Evolutionary conservation across 768 basidiomycete species (phyloP).

Genomic region (Phylloporus sp.): DNA sequence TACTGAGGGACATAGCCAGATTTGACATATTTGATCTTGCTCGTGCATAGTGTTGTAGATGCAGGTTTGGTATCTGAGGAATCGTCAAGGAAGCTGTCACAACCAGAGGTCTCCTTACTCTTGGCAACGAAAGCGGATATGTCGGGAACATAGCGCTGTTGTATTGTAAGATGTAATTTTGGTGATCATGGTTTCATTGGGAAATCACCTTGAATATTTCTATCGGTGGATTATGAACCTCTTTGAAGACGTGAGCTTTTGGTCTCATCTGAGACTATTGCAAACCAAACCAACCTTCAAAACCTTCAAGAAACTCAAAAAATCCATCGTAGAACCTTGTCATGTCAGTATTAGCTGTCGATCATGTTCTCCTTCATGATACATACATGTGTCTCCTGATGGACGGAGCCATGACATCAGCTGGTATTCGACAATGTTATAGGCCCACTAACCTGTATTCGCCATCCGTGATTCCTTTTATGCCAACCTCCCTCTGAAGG

Average conservation of each 20-base stretch:
- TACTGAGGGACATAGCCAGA: conserved; percentile 66
- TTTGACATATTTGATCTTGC: conserved; percentile 59
- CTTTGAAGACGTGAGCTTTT: conserved; percentile 12
- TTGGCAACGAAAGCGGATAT: conserved; percentile 18
- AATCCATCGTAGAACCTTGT: conserved; percentile 29
- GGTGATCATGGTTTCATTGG: neutral
- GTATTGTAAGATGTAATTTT: neutral
- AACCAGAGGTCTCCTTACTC: conserved; percentile 7
- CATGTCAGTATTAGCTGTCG: neutral
- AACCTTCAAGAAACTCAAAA: conserved; percentile 25
- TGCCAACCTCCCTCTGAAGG: conserved; percentile 39
- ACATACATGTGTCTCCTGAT: conserved; percentile 26
- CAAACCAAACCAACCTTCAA: conserved; percentile 16
- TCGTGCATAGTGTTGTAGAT: conserved; percentile 34
- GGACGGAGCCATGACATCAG: neutral
- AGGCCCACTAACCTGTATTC: conserved; percentile 34
- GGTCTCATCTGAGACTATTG: neutral
- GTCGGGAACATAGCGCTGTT: conserved; percentile 27
- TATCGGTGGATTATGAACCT: conserved; percentile 21
- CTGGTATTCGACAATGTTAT: neutral
- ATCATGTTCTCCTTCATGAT: neutral
- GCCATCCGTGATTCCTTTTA: conserved; percentile 42
- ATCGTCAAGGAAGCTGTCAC: neutral
- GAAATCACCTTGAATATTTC: conserved; percentile 23
- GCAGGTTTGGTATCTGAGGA: conserved; percentile 21